These are phyloP conservation scores for Cordyceps fumosorosea DNA, from an alignment of 2,329 filamentous ascomycete genomes.

Conservation along the genomic window DNA sequence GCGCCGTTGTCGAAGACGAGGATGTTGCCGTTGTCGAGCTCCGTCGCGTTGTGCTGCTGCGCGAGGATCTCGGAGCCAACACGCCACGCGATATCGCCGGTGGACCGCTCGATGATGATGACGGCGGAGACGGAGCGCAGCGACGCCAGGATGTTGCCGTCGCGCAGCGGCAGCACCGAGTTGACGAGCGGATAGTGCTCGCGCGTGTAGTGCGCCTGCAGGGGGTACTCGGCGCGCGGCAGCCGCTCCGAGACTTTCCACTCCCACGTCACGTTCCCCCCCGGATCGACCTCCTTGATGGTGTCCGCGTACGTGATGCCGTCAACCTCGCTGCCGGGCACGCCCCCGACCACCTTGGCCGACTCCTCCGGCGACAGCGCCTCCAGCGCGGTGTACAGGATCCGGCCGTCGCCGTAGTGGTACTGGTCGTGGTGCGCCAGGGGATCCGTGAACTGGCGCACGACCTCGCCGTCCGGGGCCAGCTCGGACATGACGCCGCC, in stretches of 20 bases:
- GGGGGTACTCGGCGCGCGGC: slow-evolving; percentile 21
- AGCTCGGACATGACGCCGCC: slow-evolving; percentile 25
- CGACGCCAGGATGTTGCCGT: slow-evolving; percentile 23
- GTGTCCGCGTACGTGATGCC: slow-evolving; percentile 25
- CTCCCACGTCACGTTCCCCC: slow-evolving; percentile 21
- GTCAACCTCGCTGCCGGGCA: slow-evolving; percentile 20
- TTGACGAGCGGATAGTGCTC: slow-evolving; percentile 28
- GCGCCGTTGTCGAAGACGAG: slow-evolving; percentile 26
- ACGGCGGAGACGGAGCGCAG: slow-evolving; percentile 24
- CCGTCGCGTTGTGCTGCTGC: slow-evolving; percentile 26
- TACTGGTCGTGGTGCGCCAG: slow-evolving; percentile 25
- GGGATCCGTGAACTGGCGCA: slow-evolving; percentile 23
- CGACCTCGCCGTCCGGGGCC: slow-evolving; percentile 19
- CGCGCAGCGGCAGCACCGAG: slow-evolving; percentile 22
- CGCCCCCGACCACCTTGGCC: slow-evolving; percentile 22
- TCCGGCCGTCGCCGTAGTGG: slow-evolving; percentile 22
- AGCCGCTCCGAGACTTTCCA: slow-evolving; percentile 24
- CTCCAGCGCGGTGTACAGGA: slow-evolving; percentile 24
- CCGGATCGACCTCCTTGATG: slow-evolving; percentile 23
- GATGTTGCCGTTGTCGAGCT: slow-evolving; percentile 25
- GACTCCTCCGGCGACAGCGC: slow-evolving; percentile 21
- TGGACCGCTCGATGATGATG: slow-evolving; percentile 22
- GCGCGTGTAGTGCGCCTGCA: slow-evolving; percentile 24
- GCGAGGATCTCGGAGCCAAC: slow-evolving; percentile 19
- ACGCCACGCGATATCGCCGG: slow-evolving; percentile 24